Conservation (phyloP, 2,329 filamentous ascomycete genomes). For the Arthrobotrys sinensis region DNA sequence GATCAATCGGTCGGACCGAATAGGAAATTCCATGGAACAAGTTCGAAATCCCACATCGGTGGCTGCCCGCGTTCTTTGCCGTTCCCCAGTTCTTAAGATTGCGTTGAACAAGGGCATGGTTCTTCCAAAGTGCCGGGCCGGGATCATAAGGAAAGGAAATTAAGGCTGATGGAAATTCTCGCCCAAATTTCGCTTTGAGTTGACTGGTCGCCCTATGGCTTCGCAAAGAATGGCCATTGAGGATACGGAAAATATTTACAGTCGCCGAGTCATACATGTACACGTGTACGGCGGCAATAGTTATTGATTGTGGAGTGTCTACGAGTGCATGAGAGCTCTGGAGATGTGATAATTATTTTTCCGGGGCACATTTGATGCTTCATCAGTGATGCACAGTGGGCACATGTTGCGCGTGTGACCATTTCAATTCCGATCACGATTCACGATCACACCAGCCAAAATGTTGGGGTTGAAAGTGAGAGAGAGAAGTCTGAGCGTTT, state of each 20-base stretch:
- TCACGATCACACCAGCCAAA: slow-evolving; percentile 23
- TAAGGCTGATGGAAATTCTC: slow-evolving; percentile 51
- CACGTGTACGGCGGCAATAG: slow-evolving; percentile 18
- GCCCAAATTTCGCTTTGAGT: slow-evolving; percentile 46
- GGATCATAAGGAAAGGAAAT: slow-evolving; percentile 51
- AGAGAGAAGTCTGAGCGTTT: slow-evolving; percentile 38
- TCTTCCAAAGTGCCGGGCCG: slow-evolving; percentile 50
- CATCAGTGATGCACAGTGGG: slow-evolving; percentile 7
- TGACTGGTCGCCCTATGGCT: slow-evolving; percentile 18
- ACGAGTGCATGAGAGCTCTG: slow-evolving; percentile 1
- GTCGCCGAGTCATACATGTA: slow-evolving; percentile 24
- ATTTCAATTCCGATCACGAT: slow-evolving; percentile 20
- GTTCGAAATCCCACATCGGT: slow-evolving; percentile 38
- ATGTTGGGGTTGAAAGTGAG: slow-evolving; percentile 11
- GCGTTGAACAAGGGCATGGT: slow-evolving; percentile 48
- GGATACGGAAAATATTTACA: slow-evolving; percentile 22
- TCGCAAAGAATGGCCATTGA: slow-evolving; percentile 19
- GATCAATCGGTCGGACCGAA: slow-evolving; percentile 29
- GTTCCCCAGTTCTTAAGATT: slow-evolving; percentile 49
- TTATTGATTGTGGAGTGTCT: slow-evolving; percentile 19
- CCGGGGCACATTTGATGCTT: neutral
- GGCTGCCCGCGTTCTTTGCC: slow-evolving; percentile 34
- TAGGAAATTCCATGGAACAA: slow-evolving; percentile 60
- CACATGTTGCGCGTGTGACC: slow-evolving; percentile 17
- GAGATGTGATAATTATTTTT: slow-evolving; percentile 26